A percentile compares a stretch with the other conserved stretches of the same genome.
phyloP scores from a whole-genome alignment of 2,329 filamentous ascomycete genomes.

The Bimuria novae-zelandiae region DNA sequence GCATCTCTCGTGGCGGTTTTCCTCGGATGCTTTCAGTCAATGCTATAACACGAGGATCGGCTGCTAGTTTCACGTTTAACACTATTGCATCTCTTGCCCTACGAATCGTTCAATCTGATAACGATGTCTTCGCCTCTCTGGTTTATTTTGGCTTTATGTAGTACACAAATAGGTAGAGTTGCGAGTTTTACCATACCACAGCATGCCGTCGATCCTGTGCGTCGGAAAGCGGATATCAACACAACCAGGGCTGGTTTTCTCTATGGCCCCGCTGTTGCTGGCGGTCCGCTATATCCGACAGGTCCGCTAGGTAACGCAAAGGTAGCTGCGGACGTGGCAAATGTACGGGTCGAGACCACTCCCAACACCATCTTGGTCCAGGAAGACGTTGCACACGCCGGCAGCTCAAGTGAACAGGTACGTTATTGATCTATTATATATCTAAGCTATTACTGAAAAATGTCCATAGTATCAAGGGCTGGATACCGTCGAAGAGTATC shows the following conservation, averaged over 20 bases:
- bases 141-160: not conserved
- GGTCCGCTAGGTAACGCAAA: not conserved
- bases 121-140: not conserved
- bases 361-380: not conserved
- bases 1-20: not conserved
- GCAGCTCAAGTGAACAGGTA: not conserved
- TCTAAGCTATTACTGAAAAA: not conserved
- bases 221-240: not conserved
- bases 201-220: not conserved
- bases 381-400: not conserved
- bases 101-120: not conserved
- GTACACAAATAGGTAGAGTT: not conserved
- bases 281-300: slow-evolving; percentile 2
- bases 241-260: not conserved
- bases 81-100: not conserved
- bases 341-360: not conserved
- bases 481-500: slow-evolving; percentile 2
- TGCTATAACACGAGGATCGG: no score
- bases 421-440: not conserved
- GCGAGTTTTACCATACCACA: not conserved
- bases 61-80: no score
- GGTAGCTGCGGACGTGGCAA: not conserved
- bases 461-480: not conserved
- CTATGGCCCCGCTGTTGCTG: slow-evolving; percentile 1
- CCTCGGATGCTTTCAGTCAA: no score